Base-by-base conservation (phyloP, 2,329 filamentous ascomycete genomes). In the Zalaria sp. region DNA sequence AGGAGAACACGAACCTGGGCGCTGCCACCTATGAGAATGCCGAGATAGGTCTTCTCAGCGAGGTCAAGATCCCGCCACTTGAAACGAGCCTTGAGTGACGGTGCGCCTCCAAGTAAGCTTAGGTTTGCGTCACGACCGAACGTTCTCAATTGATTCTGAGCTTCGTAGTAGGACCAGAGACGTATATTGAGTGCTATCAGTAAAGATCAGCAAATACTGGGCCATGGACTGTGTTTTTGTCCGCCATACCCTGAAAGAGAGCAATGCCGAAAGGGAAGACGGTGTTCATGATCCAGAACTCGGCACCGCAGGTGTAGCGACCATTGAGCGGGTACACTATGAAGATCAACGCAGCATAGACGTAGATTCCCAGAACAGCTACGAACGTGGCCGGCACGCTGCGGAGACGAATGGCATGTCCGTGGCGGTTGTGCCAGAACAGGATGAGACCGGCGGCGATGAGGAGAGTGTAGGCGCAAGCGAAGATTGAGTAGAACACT, bases 241-340 rank as follows among this genome's bases (percentile, higher is more conserved):
- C 29, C n/a, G 29, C n/a, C 29, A n/a, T 32, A 32, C 29, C 29
- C 52, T 81, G 77, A 53, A 81, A 81, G 4, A 82, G 59, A 5
- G 75, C 77, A 42, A 82, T 75, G 25, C 78, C 77, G 38, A 76
- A 69, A 7, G 78, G 78, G 3, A 81, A 62, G 55, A 75, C 78
- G 42, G 76, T 64, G 46, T 72, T 71, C 78, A 82, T 82, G 56
- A 79, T 68, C 75, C 77, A 82, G 54, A 68, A 82, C 56, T 79
- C 73, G 10, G 65, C 64, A 18, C 67, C 61, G 40, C 73, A 73
- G 0, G 74, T 71, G 47, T 55, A 59, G 38, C 53, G 47, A 32
- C 57, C 57, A 46, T 60, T 60, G 8, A 55, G 52, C 4, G 57
- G 55, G 36, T 59, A 60, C 42, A 69, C 58, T 3, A 64, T 56